These are phyloP conservation scores for Aspergillus leporis DNA, from an alignment of 495 filamentous ascomycete species.

Conservation along the genomic window DNA sequence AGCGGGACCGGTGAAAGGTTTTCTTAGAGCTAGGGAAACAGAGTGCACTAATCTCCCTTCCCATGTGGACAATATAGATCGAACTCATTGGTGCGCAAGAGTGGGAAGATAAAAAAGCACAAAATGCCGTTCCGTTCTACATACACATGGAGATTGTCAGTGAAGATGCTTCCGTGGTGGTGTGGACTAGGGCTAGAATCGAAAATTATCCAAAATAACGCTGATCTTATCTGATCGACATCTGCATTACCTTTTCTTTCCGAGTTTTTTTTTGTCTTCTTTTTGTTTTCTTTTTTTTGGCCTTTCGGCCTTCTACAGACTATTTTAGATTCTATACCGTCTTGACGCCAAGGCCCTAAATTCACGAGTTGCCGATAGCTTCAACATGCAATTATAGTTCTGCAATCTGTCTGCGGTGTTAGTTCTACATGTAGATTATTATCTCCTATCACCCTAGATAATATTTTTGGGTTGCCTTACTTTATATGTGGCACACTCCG, in stretches of 20 bases:
- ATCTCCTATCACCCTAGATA: background rate
- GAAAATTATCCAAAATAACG: background rate
- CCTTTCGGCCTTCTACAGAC: background rate
- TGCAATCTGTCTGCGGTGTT: background rate
- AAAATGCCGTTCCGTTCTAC: background rate
- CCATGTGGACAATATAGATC: background rate
- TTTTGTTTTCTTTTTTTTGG: background rate
- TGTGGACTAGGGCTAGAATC: background rate
- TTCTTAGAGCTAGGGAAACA: background rate
- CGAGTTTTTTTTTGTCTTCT: background rate
- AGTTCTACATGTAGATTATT: no score
- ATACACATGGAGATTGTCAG: background rate
- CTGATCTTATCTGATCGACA: conserved; percentile 1
- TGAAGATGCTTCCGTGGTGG: background rate
- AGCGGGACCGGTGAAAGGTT: background rate
- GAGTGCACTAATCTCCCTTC: background rate
- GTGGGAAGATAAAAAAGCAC: background rate
- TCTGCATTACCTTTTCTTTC: background rate
- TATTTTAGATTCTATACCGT: background rate
- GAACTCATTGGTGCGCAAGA: background rate
- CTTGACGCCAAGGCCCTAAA: background rate
- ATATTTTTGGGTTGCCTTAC: background rate
- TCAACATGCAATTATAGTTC: background rate
- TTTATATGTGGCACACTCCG: background rate
- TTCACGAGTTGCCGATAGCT: background rate